phyloP scores from a whole-genome alignment of 2,329 filamentous ascomycete genomes.

The Fusarium mangiferae region DNA sequence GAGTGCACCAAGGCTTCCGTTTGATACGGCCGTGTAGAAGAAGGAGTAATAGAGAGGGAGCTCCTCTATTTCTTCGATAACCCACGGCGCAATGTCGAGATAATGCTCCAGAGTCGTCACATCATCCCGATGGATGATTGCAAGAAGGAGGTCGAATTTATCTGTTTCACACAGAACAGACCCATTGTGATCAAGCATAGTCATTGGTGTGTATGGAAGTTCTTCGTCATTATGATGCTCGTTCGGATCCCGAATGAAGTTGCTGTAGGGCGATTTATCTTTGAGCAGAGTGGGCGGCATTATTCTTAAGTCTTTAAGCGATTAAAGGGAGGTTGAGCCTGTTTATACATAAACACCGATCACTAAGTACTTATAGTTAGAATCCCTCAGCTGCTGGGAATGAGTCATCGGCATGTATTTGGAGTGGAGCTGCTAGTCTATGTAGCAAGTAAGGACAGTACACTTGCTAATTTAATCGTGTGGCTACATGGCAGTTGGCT shows the following conservation, averaged over 20 bases:
- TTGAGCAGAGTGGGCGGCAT: neutral
- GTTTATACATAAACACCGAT: too few relatives aligned
- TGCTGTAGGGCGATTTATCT: neutral
- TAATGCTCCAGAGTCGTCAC: neutral
- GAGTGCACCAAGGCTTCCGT: neutral
- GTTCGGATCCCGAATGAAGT: neutral
- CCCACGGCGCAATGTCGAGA: neutral
- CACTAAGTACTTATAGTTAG: too few relatives aligned
- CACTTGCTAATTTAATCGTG: neutral
- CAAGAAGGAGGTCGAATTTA: neutral
- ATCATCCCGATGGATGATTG: neutral
- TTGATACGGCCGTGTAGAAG: neutral
- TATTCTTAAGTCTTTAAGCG: neutral
- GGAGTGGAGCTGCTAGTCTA: neutral
- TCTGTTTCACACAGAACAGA: neutral
- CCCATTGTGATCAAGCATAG: neutral
- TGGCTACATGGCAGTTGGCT: too few relatives aligned
- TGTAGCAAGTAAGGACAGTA: neutral
- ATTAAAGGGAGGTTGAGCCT: neutral
- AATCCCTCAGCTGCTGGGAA: rapidly evolving
- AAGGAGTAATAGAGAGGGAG: neutral
- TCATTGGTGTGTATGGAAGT: neutral
- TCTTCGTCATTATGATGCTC: neutral
- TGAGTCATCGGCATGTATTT: neutral
- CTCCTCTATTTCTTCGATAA: neutral